Conservation (phyloP, 108 stramenopile species). For the Cyclotella choctawhatcheeana region DNA sequence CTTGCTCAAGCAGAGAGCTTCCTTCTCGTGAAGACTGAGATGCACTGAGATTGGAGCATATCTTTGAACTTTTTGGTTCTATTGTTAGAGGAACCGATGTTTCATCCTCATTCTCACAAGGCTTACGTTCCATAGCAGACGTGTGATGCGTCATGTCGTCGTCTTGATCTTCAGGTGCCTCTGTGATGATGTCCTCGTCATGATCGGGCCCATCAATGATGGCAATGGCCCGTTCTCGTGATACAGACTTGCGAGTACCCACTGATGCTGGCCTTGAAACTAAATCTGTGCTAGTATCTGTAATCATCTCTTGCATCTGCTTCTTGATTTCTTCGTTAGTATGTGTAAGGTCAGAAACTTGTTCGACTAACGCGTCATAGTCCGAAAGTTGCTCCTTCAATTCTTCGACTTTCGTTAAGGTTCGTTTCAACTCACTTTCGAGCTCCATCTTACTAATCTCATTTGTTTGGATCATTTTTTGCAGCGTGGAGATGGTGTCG, state of each 20-base stretch:
- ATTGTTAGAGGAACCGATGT: neutral
- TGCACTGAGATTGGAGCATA: neutral
- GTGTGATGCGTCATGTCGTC: constrained; percentile 19
- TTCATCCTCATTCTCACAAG: constrained; percentile 9
- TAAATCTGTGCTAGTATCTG: constrained; percentile 6
- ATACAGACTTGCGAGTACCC: neutral
- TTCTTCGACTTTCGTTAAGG: too few species aligned
- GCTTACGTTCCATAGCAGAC: constrained; percentile 12
- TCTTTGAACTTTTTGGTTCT: constrained; percentile 12
- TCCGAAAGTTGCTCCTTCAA: constrained; percentile 31
- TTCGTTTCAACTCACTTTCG: constrained; percentile 32
- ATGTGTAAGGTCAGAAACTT: constrained; percentile 27
- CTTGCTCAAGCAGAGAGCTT: constrained; percentile 46
- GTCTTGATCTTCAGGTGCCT: constrained; percentile 6
- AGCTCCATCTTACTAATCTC: constrained; percentile 20
- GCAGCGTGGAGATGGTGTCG: constrained; percentile 31
- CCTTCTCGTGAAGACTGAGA: constrained; percentile 28
- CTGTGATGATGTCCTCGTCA: constrained; percentile 4
- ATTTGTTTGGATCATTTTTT: constrained; percentile 30
- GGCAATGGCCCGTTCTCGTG: constrained; percentile 24
- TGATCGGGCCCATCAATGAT: constrained; percentile 13
- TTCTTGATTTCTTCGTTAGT: constrained; percentile 34
- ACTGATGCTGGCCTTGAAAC: neutral
- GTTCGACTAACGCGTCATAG: constrained; percentile 15
- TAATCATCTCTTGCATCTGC: constrained; percentile 35